Percentiles rank a stretch among this genome's conserved stretches.
These are phyloP conservation scores for Silene conica DNA, from an alignment of 148 eudicot genomes.

Conservation along the genomic window DNA sequence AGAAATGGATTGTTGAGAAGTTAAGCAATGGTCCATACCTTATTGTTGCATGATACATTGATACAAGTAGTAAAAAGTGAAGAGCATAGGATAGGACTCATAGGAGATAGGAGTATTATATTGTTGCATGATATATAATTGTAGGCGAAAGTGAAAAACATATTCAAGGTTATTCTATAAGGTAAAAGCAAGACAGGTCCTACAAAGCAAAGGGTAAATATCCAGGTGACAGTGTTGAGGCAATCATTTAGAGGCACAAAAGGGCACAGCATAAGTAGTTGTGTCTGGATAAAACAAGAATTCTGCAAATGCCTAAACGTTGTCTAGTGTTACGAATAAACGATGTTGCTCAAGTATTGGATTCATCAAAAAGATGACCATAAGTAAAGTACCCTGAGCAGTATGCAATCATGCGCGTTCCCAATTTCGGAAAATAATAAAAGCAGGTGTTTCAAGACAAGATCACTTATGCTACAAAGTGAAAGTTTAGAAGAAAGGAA, in stretches of 20 bases:
- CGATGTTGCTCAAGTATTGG: slow-evolving; percentile 7
- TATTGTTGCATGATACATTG: neutral
- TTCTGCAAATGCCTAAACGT: neutral
- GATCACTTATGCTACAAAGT: slow-evolving; percentile 18
- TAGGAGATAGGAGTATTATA: too few species aligned
- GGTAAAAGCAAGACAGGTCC: slow-evolving; percentile 3
- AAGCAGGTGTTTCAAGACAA: neutral
- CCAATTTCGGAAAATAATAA: slow-evolving; percentile 15
- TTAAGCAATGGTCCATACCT: too few species aligned
- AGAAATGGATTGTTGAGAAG: too few species aligned
- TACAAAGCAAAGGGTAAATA: neutral
- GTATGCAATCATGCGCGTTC: slow-evolving; percentile 7
- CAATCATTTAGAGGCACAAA: slow-evolving; percentile 16
- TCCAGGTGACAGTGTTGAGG: neutral
- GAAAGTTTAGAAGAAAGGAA: slow-evolving; percentile 10
- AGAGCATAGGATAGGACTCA: too few species aligned
- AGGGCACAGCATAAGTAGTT: slow-evolving; percentile 15
- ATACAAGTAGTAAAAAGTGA: neutral
- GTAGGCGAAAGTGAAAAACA: neutral
- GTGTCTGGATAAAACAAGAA: slow-evolving; percentile 10
- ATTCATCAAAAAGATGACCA: slow-evolving; percentile 8
- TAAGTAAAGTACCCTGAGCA: slow-evolving; percentile 1
- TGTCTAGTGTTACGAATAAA: neutral
- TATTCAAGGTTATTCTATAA: neutral
- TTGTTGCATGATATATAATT: too few species aligned